These are phyloP conservation scores for Athelia psychrophila DNA, from an alignment of 1,284 basidiomycete genomes.

Conservation along the genomic window DNA sequence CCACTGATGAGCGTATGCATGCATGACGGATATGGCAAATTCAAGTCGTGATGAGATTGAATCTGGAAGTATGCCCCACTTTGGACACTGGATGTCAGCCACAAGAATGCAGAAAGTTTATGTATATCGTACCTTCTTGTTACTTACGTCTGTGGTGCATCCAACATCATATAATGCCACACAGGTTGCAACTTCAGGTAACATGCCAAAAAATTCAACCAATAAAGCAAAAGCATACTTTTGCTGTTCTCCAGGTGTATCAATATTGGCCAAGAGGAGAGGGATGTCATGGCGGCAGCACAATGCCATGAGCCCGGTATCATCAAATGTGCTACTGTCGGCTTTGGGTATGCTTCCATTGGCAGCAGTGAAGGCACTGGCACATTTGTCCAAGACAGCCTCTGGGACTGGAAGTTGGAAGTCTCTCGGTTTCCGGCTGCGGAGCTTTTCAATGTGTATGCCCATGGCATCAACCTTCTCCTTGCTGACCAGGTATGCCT, in stretches of 20 bases:
- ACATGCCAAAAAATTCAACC: constrained; percentile 3
- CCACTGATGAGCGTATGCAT: constrained; percentile 20
- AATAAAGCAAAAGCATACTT: constrained; percentile 12
- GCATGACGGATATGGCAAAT: constrained; percentile 11
- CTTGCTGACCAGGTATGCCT: background rate
- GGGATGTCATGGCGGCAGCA: constrained; percentile 14
- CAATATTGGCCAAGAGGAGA: constrained; percentile 12
- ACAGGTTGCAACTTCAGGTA: constrained; percentile 6
- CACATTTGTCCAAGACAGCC: constrained; percentile 12
- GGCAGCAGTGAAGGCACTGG: constrained; percentile 13
- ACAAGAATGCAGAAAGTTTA: no score
- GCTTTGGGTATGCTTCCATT: constrained; percentile 12
- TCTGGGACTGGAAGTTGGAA: constrained; percentile 1
- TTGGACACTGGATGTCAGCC: background rate
- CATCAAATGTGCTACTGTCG: constrained; percentile 7
- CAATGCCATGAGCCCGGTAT: constrained; percentile 15
- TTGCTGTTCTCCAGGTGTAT: constrained; percentile 13
- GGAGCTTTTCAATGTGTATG: background rate
- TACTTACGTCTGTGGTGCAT: constrained; percentile 9
- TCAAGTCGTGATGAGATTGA: constrained; percentile 2
- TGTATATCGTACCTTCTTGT: background rate
- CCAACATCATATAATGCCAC: constrained; percentile 13
- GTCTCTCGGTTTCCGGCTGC: background rate
- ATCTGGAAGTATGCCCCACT: constrained; percentile 6
- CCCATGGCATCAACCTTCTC: constrained; percentile 5